These are phyloP conservation scores for Plenodomus biglobosus DNA, from an alignment of 2,329 filamentous ascomycete species.

Conservation along the genomic window DNA sequence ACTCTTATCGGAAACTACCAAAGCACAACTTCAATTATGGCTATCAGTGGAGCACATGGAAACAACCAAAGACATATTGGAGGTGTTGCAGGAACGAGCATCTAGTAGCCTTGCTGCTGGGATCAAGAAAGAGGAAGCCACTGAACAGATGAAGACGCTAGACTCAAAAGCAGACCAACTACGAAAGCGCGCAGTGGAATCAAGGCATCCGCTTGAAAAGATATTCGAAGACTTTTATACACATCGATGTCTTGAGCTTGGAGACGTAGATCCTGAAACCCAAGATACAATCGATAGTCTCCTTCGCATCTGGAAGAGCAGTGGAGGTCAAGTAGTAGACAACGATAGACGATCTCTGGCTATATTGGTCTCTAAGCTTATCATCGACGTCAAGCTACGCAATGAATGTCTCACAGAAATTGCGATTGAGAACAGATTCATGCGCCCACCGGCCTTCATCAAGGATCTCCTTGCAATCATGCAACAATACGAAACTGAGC, in stretches of 20 bases:
- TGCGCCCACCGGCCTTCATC: conserved; percentile 13
- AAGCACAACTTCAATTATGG: background rate
- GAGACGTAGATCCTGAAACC: conserved; percentile 6
- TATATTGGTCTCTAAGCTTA: conserved; percentile 14
- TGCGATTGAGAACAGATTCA: conserved; percentile 3
- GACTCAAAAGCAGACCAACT: background rate
- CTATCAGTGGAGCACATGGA: conserved; percentile 4
- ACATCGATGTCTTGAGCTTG: conserved; percentile 16
- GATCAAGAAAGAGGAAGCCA: background rate
- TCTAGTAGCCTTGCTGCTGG: background rate
- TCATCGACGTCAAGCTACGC: conserved; percentile 3
- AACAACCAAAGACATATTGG: conserved; percentile 21
- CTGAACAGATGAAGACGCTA: background rate
- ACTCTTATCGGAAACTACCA: background rate
- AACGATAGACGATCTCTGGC: conserved; percentile 18
- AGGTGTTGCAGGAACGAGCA: conserved; percentile 1
- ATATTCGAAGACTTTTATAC: conserved; percentile 21
- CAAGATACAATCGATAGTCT: conserved; percentile 19
- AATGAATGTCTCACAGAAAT: conserved; percentile 25
- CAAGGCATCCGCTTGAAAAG: conserved; percentile 13
- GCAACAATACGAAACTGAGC: conserved; percentile 1
- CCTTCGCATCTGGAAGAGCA: conserved; percentile 21
- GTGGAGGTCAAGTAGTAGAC: conserved; percentile 4
- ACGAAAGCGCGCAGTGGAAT: background rate
- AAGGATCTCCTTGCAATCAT: conserved; percentile 13